Evolutionary conservation across 768 basidiomycete genomes (phyloP), one percentile per base, ranked within the genome.

Genomic region (Lactarius psammicola): DNA sequence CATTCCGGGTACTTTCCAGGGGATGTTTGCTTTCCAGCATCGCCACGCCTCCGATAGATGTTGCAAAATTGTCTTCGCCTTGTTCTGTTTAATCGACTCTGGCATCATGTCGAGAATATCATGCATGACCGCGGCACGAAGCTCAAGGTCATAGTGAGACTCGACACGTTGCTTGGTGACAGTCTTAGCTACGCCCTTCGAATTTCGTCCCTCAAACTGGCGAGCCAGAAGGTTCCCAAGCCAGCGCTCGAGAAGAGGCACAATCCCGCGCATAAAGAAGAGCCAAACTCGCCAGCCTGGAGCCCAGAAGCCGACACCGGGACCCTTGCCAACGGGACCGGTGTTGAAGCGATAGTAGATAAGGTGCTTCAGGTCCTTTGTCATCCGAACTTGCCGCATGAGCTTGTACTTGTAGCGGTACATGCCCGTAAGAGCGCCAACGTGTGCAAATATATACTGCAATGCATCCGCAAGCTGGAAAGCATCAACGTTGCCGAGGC

Each of bases 71-170:
- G 97, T 98, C 82, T 99, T 99, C n/a, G 95, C 88, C 81, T 99
- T 98, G 80, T 98, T 99, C 78, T 95, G 94, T 78, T 95, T 95
- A 81, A 98, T 95, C 2, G 92, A 94, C 77, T 98, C 97, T 8
- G 97, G 97, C 96, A 98, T 98, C 96, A 98, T 98, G 80, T 98
- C 96, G 71, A 99, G 81, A 71, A 99, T 98, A 77, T 99, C 96
- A 79, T 98, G 96, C 97, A 99, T 98, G 72, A 99, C 96, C 56
- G 97, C 95, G 0, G 97, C 97, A 61, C 97, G 89, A 53, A 99
- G 80, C 75, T 99, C 97, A 40, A 99, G 83, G 76, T 99, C 97
- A 72, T 95, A 98, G 76, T 99, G 97, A 10, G 95, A 97, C 77
- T 99, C 97, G 17, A 98, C 97, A 72, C 96, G 88, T 78, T 99